Base-by-base conservation (phyloP, 2,329 filamentous ascomycete genomes). In the Alternaria alternata region DNA sequence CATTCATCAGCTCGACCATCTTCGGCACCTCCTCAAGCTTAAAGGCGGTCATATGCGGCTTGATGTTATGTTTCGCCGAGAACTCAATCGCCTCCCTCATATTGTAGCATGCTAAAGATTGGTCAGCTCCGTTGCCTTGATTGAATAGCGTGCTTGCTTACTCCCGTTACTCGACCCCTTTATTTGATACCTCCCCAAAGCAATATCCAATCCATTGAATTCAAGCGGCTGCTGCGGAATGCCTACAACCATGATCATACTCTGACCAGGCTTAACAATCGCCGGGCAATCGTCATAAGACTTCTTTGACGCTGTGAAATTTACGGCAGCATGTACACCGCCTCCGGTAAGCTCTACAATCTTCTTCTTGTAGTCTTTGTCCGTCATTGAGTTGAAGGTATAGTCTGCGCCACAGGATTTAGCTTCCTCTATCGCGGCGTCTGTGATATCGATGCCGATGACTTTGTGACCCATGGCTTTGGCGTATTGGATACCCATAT, bases 31-130 rank as follows among this genome's bases (percentile, higher is more conserved):
- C 71, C 41, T 76, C 74, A 30, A 76, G 52, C 52, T 70, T 68
- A 43, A 67, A 77, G 8, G 58, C 60, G 16, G 67, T 70, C 57
- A 76, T 51, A 52, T 75, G 73, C 20, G 73, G 69, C 61, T 69
- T 70, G 18, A 77, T 75, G 42, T 70, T 67, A 30, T 77, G 72
- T 51, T 78, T 75, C 9, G 74, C 69, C 32, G 66, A 71, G 52
- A 77, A 77, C 55, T 76, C 72, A 44, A 77, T 75, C 6, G 70
- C 72, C 39, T 69, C 62, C 26, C 66, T 66, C 74, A 77, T 75
- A 38, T 77, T 77, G 57, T 76, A 73, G 51, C 75, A 44, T 73
- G 78, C 51, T 82, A 80, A 26, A 70, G 75, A 78, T 64, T 30
- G 82, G 67, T 62, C 73, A 83, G n/a, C 81, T 82, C 39, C 39